Base-by-base conservation (phyloP, 2,329 filamentous ascomycete genomes). In the Trichoderma sp. region DNA sequence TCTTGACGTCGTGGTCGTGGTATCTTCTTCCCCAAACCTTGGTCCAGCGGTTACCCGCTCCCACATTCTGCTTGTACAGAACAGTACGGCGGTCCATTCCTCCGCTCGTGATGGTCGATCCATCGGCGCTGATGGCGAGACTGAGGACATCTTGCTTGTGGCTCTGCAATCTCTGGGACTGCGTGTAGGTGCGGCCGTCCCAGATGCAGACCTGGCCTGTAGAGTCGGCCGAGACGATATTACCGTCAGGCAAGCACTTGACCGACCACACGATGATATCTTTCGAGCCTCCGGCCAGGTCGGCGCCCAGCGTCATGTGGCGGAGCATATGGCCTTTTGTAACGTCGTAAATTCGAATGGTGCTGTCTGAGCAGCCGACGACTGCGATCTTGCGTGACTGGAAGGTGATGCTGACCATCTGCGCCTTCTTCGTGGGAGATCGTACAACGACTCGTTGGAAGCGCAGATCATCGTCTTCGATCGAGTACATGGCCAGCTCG, bases 311-410 rank as follows among this genome's bases (percentile, higher is more conserved):
- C 0, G 92, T 93, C 83, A 99, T 95, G 69, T 87, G 91, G 52
- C 92, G 85, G 66, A 97, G 75, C 67, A 91, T 83, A 60, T 88
- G 84, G 15, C 92, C 91, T 73, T 87, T 94, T 58, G 90, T 84
- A 70, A 92, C 89, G 75, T 98, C 93, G 78, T 93, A 96, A 61
- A 95, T 86, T 68, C 94, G 90, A 69, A 99, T 95, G n/a, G 88
- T 92, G 77, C 93, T 93, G 79, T 99, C 94, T n/a, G 93, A 94
- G 76, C 95, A 98, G 24, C 95, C 95, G 43, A 94, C 93, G 48
- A 97, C 87, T 66, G 94, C 88, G 41, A 88, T 87, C 72, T 94
- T 86, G 65, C 90, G 88, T 69, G 91, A 90, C 78, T 97, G 93
- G 78, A 96, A 99, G 26, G 90, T 87, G 68, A 99, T 88, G 79